phyloP scores from a whole-genome alignment of 2,329 filamentous ascomycete species.

The Fusarium sacchari region DNA sequence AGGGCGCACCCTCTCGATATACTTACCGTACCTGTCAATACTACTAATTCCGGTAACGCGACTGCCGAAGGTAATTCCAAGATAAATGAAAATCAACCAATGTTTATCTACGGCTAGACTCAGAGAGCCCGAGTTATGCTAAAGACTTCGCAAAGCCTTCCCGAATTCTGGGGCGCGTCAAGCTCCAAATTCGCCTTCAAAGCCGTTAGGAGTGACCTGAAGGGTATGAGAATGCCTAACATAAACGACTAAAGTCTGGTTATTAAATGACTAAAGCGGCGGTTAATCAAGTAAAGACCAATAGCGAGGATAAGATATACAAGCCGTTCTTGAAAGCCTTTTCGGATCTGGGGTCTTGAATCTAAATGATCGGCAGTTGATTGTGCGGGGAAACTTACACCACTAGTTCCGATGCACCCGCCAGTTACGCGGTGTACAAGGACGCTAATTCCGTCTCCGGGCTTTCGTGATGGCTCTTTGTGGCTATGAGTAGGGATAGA shows the following conservation, averaged over 20 bases:
- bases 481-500: neutral
- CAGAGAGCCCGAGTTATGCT: rapidly evolving
- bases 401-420: neutral
- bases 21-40: neutral
- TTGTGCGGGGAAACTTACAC: neutral
- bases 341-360: neutral
- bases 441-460: neutral
- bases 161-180: neutral
- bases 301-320: neutral
- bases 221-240: neutral
- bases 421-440: neutral
- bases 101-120: rapidly evolving
- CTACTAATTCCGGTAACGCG: rapidly evolving
- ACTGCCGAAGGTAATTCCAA: neutral
- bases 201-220: neutral
- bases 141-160: neutral
- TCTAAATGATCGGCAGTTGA: neutral
- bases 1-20: rapidly evolving
- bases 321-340: neutral
- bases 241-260: neutral
- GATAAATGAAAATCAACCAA: neutral
- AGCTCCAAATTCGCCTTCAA: neutral
- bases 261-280: neutral
- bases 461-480: neutral
- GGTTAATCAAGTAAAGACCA: neutral